These are phyloP conservation scores for Mycena venus DNA, from an alignment of 768 basidiomycete genomes.

Conservation along the genomic window DNA sequence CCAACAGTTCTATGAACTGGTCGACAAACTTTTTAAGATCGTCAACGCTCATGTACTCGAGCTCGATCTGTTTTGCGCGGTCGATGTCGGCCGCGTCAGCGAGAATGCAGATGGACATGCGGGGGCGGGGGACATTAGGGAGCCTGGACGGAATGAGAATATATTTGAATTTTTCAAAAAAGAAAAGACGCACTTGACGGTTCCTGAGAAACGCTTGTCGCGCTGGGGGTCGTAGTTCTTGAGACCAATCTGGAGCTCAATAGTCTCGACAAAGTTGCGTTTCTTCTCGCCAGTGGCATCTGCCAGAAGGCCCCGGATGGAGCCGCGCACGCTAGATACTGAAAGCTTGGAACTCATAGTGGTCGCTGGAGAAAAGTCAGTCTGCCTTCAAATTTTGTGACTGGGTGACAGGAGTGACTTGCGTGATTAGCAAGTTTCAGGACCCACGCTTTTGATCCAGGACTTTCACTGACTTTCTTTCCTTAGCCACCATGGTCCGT, in stretches of 20 bases:
- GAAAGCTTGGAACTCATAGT: constrained; percentile 80
- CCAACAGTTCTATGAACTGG: background rate
- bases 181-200: constrained; percentile 81
- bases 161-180: background rate
- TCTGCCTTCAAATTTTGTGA: background rate
- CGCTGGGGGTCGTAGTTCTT: constrained; percentile 99
- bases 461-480: constrained; percentile 4
- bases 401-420: no score
- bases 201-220: constrained; percentile 99
- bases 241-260: constrained; percentile 96
- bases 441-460: no score
- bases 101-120: constrained; percentile 99
- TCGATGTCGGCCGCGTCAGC: constrained; percentile 99
- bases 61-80: constrained; percentile 96
- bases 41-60: constrained; percentile 99
- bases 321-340: constrained; percentile 99
- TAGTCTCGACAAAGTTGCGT: constrained; percentile 96
- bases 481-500: constrained; percentile 28
- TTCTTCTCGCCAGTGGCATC: constrained; percentile 90
- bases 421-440: no score
- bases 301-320: constrained; percentile 90
- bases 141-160: constrained; percentile 64
- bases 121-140: constrained; percentile 96
- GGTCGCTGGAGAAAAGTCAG: background rate
- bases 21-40: constrained; percentile 94